Base-by-base conservation (phyloP, 257 asterid species). In the Petunia axillaris region DNA sequence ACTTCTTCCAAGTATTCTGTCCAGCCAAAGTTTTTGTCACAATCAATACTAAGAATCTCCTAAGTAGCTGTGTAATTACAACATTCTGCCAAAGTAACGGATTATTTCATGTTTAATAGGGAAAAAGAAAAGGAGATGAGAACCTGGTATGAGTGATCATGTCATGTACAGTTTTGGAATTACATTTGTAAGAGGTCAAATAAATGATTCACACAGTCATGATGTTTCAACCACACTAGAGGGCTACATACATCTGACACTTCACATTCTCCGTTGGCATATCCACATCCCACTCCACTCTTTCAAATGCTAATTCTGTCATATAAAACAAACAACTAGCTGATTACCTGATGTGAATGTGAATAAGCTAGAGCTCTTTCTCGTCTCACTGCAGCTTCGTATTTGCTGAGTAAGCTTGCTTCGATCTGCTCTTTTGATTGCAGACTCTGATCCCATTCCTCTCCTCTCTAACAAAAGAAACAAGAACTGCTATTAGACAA, bases 291-390 rank as follows among this genome's bases (percentile, higher is more conserved):
- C 1, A 71, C 3, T 48, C 60, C 41, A 7, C 44, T 50, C 35
- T 71, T 50, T 50, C 2, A 71, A 35, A 10, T 50, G 44, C 35
- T 35, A 13, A 35, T 71, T 50, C 16, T 71, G 48, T 10, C 11
- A 60, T 10, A 50, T 71, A 71, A 14, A 71, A 48, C 59, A 71
- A 71, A 71, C 46, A 41, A 48, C 40, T 46, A 44, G 40, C n/a
- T 25, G 57, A 68, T 67, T 89, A 95, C 99, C 98, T 95, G 99
- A 84, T 93, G 99, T 74, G 97, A 90, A 86, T 85, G 91, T 43
- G 99, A 92, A 86, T 95, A 95, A 80, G 98, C 99, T 67, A 95
- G 86, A 41, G 99, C 98, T 82, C 94, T 88, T 92, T 95, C 99
- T 38, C 99, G 94, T 84, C 94, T 89, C 96, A 91, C 91, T 36